Percentiles rank a stretch among this genome's conserved stretches.
These are phyloP conservation scores for Rhododendron williamsianum DNA, from an alignment of 148 eudicot genomes.

Conservation along the genomic window DNA sequence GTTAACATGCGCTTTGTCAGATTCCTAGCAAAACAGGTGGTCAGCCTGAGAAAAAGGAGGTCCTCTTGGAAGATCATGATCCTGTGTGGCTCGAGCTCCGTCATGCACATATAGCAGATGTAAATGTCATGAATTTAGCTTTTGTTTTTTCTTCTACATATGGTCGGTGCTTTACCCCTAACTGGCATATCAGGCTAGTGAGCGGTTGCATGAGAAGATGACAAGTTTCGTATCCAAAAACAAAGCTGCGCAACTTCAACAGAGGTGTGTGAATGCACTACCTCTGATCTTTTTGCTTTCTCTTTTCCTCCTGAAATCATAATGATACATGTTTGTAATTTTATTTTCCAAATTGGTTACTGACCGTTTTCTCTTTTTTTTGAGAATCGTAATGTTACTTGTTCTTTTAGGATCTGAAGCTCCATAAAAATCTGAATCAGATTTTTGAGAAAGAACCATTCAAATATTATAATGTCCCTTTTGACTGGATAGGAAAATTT, in stretches of 20 bases:
- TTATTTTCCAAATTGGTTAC: background rate
- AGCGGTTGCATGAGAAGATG: conserved; percentile 79
- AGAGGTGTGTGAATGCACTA: conserved; percentile 46
- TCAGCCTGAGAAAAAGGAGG: conserved; percentile 73
- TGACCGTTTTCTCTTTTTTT: background rate
- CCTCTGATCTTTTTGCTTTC: conserved; percentile 3
- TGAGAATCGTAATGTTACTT: background rate
- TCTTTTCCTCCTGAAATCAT: background rate
- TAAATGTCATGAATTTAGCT: conserved; percentile 24
- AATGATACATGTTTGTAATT: background rate
- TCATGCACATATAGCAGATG: conserved; percentile 91
- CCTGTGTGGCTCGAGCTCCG: conserved; percentile 96
- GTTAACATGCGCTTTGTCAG: conserved; percentile 27
- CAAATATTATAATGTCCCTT: background rate
- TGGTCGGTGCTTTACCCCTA: conserved; percentile 9
- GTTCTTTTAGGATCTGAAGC: conserved; percentile 4
- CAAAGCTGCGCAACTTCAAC: conserved; percentile 93
- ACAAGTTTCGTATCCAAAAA: conserved; percentile 74
- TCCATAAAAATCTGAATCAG: background rate
- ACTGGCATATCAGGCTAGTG: conserved; percentile 76
- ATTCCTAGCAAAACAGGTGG: conserved; percentile 75
- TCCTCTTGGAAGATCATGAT: conserved; percentile 80
- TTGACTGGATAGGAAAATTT: background rate
- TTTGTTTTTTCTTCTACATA: background rate
- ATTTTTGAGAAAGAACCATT: background rate